These are phyloP conservation scores for Peniophora sp. DNA, from an alignment of 1,284 basidiomycete genomes.

Conservation along the genomic window DNA sequence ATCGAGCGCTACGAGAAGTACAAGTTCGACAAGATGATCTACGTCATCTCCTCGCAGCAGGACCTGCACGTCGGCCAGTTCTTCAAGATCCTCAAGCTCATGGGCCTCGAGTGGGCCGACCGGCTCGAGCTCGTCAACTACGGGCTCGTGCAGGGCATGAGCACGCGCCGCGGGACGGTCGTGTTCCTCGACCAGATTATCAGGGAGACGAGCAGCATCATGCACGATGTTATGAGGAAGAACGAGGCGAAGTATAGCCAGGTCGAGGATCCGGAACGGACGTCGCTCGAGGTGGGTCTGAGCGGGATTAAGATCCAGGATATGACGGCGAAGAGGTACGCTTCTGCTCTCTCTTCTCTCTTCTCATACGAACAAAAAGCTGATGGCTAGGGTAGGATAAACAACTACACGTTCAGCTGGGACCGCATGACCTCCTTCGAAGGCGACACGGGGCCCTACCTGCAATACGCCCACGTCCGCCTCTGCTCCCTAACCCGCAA, in stretches of 20 bases:
- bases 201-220: slow-evolving; percentile 81
- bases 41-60: slow-evolving; percentile 93
- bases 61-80: slow-evolving; percentile 90
- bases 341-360: slow-evolving; percentile 3
- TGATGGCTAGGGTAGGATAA: slow-evolving; percentile 52
- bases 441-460: slow-evolving; percentile 93
- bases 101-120: slow-evolving; percentile 85
- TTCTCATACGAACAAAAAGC: slow-evolving; percentile 2
- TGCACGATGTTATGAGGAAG: slow-evolving; percentile 96
- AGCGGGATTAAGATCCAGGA: slow-evolving; percentile 99
- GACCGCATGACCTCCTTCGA: slow-evolving; percentile 94
- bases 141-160: slow-evolving; percentile 92
- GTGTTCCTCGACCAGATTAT: slow-evolving; percentile 97
- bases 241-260: slow-evolving; percentile 92
- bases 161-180: slow-evolving; percentile 92
- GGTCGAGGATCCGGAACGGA: slow-evolving; percentile 82
- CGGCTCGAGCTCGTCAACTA: slow-evolving; percentile 88
- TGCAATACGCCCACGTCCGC: slow-evolving; percentile 96
- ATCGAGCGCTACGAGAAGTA: slow-evolving; percentile 90
- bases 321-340: slow-evolving; percentile 87
- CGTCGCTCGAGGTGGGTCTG: slow-evolving; percentile 85
- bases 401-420: slow-evolving; percentile 96
- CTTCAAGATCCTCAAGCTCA: slow-evolving; percentile 90
- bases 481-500: slow-evolving; percentile 91
- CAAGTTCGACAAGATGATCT: slow-evolving; percentile 98